phyloP scores from a whole-genome alignment of 371 early-diverging fungal genomes.

The Chytridium lagenaria region DNA sequence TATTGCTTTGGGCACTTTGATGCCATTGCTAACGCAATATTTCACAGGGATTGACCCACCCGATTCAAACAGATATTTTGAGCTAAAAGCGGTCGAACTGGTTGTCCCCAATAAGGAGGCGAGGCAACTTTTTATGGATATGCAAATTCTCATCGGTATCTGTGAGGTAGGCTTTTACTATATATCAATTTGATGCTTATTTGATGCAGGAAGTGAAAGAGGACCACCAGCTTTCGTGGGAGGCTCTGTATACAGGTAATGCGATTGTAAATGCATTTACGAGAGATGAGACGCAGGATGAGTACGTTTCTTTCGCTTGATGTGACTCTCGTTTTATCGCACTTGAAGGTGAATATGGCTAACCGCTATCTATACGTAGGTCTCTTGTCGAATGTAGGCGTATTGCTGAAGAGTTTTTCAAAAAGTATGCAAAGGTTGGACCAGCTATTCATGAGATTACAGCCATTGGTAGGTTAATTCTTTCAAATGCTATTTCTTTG shows the following conservation, averaged over 20 bases:
- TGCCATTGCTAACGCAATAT: too few relatives aligned
- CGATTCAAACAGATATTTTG: conserved; percentile 24
- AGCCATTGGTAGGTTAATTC: conserved; percentile 36
- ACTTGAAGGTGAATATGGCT: too few relatives aligned
- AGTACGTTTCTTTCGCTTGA: too few relatives aligned
- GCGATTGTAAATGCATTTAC: conserved; percentile 78
- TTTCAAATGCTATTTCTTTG: conserved; percentile 48
- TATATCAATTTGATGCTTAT: background rate
- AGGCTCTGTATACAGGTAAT: conserved; percentile 84
- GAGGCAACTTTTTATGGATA: conserved; percentile 71
- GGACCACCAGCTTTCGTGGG: conserved; percentile 70
- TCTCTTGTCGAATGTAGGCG: conserved; percentile 52
- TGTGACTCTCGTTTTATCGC: too few relatives aligned
- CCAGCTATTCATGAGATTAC: conserved; percentile 39
- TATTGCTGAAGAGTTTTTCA: conserved; percentile 70
- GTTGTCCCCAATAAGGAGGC: conserved; percentile 72
- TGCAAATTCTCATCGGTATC: conserved; percentile 79
- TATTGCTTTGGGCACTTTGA: too few relatives aligned
- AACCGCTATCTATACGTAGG: background rate
- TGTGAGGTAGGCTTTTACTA: conserved; percentile 52
- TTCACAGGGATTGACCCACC: conserved; percentile 17
- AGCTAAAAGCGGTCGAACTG: conserved; percentile 67
- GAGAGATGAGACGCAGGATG: conserved; percentile 53
- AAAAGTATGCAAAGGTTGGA: conserved; percentile 33
- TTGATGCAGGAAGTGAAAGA: conserved; percentile 62